phyloP scores from a whole-genome alignment of 2,329 filamentous ascomycete species.

The Stachybotrys elegans region DNA sequence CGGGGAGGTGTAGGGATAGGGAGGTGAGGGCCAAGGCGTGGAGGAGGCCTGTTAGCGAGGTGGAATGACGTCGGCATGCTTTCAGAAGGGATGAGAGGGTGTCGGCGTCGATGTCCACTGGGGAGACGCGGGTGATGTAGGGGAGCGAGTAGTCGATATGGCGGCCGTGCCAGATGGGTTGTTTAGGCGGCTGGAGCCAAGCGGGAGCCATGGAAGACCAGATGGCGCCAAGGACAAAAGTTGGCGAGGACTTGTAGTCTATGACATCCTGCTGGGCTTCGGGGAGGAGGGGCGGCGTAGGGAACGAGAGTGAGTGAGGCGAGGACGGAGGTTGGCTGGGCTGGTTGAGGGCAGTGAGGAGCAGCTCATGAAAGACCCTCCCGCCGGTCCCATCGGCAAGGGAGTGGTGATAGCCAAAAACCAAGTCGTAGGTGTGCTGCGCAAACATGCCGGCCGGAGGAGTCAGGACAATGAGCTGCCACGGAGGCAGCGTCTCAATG shows the following conservation, averaged over 20 bases:
- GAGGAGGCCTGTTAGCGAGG: slow-evolving; percentile 44
- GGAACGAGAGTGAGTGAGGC: slow-evolving; percentile 24
- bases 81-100: slow-evolving; percentile 26
- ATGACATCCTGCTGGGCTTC: slow-evolving; percentile 36
- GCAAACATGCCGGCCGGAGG: slow-evolving; percentile 8
- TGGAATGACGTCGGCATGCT: slow-evolving; percentile 32
- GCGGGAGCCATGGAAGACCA: slow-evolving; percentile 35
- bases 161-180: slow-evolving; percentile 32
- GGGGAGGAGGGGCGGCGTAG: slow-evolving; percentile 24
- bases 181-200: slow-evolving; percentile 25
- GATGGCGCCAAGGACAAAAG: slow-evolving; percentile 34
- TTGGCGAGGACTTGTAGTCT: slow-evolving; percentile 30
- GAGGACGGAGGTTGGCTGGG: slow-evolving; percentile 6
- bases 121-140: slow-evolving; percentile 28
- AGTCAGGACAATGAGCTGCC: slow-evolving; percentile 38
- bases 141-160: slow-evolving; percentile 28
- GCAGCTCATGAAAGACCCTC: slow-evolving; percentile 40
- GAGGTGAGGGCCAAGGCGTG: slow-evolving; percentile 39
- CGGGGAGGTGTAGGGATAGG: slow-evolving; percentile 31
- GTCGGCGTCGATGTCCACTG: slow-evolving; percentile 27
- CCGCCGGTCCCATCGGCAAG: slow-evolving; percentile 47
- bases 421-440: slow-evolving; percentile 28
- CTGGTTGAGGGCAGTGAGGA: slow-evolving; percentile 38
- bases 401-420: slow-evolving; percentile 48
- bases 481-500: slow-evolving; percentile 35